Evolutionary conservation across 257 asterid species (phyloP), one percentile per base, ranked within the genome.

Genomic region (Primulina huaijiensis): DNA sequence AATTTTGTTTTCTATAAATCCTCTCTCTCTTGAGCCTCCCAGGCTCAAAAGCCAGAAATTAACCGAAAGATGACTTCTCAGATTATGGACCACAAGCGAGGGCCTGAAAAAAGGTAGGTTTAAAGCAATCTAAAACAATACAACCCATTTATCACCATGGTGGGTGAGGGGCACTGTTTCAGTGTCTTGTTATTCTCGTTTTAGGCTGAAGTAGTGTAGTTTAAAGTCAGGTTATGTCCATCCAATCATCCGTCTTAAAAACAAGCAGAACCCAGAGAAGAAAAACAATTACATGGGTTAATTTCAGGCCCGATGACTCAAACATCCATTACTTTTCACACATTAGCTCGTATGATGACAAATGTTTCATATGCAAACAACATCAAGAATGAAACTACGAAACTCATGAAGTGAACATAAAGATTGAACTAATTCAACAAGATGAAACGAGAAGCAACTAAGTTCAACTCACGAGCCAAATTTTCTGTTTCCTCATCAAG

Each of bases 401-500:
- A 30, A 10, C 10, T 43, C 53, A 69, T 63, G 37, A 55, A 43
- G 38, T 27, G 34, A 4, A 20, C 8, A n/a, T 11, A 63, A 50
- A 7, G 19, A n/a, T n/a, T 20, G 25, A 12, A 19, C 0, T 58
- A 11, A 43, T 43, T 64, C 3, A 33, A 40, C 4, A 64, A 27
- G 25, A 23, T 23, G 25, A 23, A 23, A 0, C 25, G 25, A 23
- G 65, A 67, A 59, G 50, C 8, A 58, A 30, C 62, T 29, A 10
- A 66, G 68, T 74, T 76, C 63, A 53, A 89, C 97, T 89, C 61
- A 93, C 99, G 99, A 37, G 99, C 35, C 64, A 93, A 83, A 76
- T 87, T 90, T 70, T 93, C 99, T 0, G 99, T 87, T 61, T 93
- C 99, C 66, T 93, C 99, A 68, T 90, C 99, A 31, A 93, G 92